Percentiles rank a stretch among this genome's conserved stretches.
These are phyloP conservation scores for Sphaerosporella brunnea DNA, from an alignment of 495 filamentous ascomycete species.

Conservation along the genomic window DNA sequence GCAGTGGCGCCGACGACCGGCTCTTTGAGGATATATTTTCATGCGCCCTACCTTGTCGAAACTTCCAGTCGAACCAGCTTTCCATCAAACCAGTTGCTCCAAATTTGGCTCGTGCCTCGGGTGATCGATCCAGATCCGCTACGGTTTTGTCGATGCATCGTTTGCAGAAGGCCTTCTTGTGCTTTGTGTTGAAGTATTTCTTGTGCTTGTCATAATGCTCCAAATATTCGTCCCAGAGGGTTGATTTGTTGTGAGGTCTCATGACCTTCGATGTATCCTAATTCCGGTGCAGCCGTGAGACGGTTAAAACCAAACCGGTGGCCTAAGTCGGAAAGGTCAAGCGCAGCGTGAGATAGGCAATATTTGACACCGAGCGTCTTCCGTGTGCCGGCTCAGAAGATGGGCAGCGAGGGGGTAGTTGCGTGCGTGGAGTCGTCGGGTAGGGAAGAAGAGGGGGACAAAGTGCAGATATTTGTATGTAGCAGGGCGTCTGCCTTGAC, in stretches of 20 bases:
- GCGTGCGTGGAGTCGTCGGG: too few relatives aligned
- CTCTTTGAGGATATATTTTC: not conserved
- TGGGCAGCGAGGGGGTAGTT: too few relatives aligned
- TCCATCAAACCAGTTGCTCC: not conserved
- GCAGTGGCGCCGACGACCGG: not conserved
- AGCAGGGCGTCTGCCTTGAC: too few relatives aligned
- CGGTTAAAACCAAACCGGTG: too few relatives aligned
- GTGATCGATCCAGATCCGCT: not conserved
- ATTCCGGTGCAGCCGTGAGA: too few relatives aligned
- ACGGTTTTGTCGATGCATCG: not conserved
- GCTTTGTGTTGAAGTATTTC: conserved; percentile 8
- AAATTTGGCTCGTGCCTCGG: not conserved
- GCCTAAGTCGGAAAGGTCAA: too few relatives aligned
- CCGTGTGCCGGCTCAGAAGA: too few relatives aligned
- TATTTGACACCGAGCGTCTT: too few relatives aligned
- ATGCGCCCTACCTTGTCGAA: conserved; percentile 1
- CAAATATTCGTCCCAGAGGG: conserved; percentile 8
- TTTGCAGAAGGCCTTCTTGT: conserved; percentile 7
- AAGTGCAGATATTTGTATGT: too few relatives aligned
- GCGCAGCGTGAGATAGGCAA: too few relatives aligned
- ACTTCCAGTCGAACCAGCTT: conserved; percentile 1
- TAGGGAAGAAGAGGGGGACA: too few relatives aligned
- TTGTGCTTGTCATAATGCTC: not conserved
- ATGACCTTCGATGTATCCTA: too few relatives aligned
- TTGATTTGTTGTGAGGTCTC: conserved; percentile 10